Evolutionary conservation across 305 asterid genomes (phyloP), one percentile per base, ranked within the genome.

Genomic region (Ajuga reptans): DNA sequence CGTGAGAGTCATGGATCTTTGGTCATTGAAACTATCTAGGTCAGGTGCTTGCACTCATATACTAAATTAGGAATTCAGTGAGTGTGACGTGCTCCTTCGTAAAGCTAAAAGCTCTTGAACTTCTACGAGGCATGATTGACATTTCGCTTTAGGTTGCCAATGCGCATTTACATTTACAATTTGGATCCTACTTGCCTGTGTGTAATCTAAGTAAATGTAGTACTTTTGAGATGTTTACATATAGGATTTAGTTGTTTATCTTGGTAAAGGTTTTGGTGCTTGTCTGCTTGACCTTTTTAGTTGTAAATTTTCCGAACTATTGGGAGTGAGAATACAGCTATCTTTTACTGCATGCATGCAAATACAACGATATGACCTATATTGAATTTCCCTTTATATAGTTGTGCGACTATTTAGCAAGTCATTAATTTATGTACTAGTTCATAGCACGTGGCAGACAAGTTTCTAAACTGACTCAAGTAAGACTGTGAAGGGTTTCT

Each of bases 401-500:
- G 64, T 34, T 16, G 47, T 17, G 6, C 37, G 17, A 59, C 21
- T 4, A 15, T 16, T 59, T 15, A 17, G 50, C 15, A 59, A 59
- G 36, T 37, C 27, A 36, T 12, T 34, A 34, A 34, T 14, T 15
- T 6, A 59, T 17, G 10, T 9, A 9, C 10, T 9, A 33, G 8
- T 39, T 59, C 27, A 15, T 59, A 59, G 49, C 66, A 59, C 51
- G 65, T 58, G 65, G 5, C 41, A 10, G 64, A 57, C 46, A 33
- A 31, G 63, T 11, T 21, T 29, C 36, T 11, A 33, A 33, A 53
- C 6, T 11, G 36, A 18, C 41, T 31, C 8, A 64, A 34, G 21
- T 24, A n/a, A 64, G 7, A n/a, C 4, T 64, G 31, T 4, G 29
- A 12, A 7, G 45, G 6, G 12, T 62, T 43, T 4, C 24, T 14